Evolutionary conservation across 306 rosid species (phyloP), one percentile per base, ranked within the genome.

Genomic region (Cucurbita maxima): DNA sequence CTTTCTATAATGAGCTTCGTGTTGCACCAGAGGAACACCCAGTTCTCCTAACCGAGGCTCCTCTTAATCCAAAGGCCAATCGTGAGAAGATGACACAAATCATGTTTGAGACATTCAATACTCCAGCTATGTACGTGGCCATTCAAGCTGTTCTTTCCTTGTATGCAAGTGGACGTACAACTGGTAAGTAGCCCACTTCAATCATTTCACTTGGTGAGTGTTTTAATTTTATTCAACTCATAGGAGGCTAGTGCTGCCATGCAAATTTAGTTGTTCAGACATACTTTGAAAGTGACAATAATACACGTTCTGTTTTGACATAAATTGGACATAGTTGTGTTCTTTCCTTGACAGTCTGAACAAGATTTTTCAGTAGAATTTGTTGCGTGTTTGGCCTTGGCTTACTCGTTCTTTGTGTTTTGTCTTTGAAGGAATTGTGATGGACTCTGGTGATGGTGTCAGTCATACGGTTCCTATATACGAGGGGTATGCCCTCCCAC

Each of bases 1-100:
- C 98, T 79, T 93, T 93, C 82, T 93, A 93, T 43, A 93, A 93
- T 10, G 98, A 93, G 85, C 98, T 94, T 83, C 97, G 99, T 71
- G 99, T 94, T 79, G 97, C 97, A 63, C 99, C 99, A 0, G 99
- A 94, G 80, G 99, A 94, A 80, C 99, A 94, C 66, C 99, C 99
- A 4, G 99, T 94, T 86, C 90, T 94, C 43, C 88, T 94, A 14
- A 94, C 99, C 10, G 99, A 94, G 84, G 99, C 99, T 73, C 99
- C 99, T 58, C 90, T 94, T 56, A 94, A 94, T 80, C 99, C 99
- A 12, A 94, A 94, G 80, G 99, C 99, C 15, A 94, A 94, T 40
- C 97, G 99, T 59, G 99, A 94, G 82, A 94, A 94, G 84, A 94
- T 94, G 99, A 94, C 99, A 73, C 99, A 94, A 84, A 94, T 94